Evolutionary conservation across 441 rosid genomes (phyloP), one percentile per base, ranked within the genome.

Genomic region (Mallotus japonicus): DNA sequence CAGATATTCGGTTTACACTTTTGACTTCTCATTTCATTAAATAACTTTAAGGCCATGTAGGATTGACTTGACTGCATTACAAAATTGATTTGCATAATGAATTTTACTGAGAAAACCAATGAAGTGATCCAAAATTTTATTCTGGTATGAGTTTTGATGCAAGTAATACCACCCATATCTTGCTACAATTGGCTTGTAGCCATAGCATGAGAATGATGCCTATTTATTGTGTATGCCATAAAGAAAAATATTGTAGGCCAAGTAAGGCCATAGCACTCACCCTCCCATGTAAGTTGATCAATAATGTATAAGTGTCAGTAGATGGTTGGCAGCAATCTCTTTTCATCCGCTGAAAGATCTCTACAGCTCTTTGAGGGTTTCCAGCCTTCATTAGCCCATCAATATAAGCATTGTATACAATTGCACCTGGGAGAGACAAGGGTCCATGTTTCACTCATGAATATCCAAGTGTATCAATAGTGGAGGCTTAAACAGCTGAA

Each of bases 281-380:
- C 97, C 90, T 93, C 63, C 98, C 98, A 37, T 91, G 85, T 82
- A 92, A 80, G 82, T 90, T 93, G 76, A 93, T 92, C 89, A 93
- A 81, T 85, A 90, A 62, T 61, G 94, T 93, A 75, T 90, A 93
- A 13, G 98, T 90, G 69, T 89, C 94, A 16, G 92, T 84, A 42
- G 88, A 80, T 65, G 88, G 89, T 65, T 84, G 86, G 79, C 96
- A 89, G 63, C 77, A 61, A 53, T 89, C 92, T 75, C 83, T 79
- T 76, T 89, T 89, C 98, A 93, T 89, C 81, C 93, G 84, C 69
- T 81, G 83, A 79, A 84, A 94, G 75, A 94, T 79, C 78, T 86
- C 84, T 8, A 88, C 42, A 8, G 96, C 97, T 72, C 88, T 86
- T 76, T 85, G 82, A 3, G 84, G 76, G 69, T 85, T 75, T 69